phyloP scores from a whole-genome alignment of 225 moss, liverwort and hornwort genomes.

The Marchantia paleacea region DNA sequence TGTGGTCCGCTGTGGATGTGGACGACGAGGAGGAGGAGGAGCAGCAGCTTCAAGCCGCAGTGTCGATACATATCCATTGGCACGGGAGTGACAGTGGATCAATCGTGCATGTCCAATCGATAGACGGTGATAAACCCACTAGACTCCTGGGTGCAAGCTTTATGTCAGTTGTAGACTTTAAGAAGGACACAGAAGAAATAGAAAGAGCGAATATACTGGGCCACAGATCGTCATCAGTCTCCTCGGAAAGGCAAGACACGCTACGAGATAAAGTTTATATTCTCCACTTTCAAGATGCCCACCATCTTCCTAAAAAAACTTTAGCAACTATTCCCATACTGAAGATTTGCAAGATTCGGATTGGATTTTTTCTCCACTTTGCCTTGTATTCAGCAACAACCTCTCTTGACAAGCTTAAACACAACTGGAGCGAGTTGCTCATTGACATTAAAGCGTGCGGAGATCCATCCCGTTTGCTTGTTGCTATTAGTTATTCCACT shows the following conservation, averaged over 20 bases:
- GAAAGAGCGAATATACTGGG: constrained; percentile 3
- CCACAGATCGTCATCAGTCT: background rate
- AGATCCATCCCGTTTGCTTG: background rate
- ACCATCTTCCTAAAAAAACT: background rate
- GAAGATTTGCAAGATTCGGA: constrained; percentile 3
- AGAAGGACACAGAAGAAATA: background rate
- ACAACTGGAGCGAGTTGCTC: background rate
- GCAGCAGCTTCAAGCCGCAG: background rate
- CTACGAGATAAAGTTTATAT: background rate
- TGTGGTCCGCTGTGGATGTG: constrained; percentile 5
- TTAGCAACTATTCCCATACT: background rate
- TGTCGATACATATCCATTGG: constrained; percentile 8
- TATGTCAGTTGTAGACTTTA: constrained; percentile 15
- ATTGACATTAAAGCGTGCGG: background rate
- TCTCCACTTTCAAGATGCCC: constrained; percentile 7
- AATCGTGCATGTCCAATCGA: constrained; percentile 18
- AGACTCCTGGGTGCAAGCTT: background rate
- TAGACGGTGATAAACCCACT: constrained; percentile 18
- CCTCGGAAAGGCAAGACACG: constrained; percentile 1
- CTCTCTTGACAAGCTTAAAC: background rate
- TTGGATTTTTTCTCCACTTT: background rate
- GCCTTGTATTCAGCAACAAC: background rate
- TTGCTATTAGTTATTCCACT: background rate
- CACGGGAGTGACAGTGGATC: constrained; percentile 12
- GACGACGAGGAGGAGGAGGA: background rate